A percentile compares a stretch with the other conserved stretches of the same genome.
Conservation (phyloP, 23 red algal species). For the Rhodosorus marinus region DNA sequence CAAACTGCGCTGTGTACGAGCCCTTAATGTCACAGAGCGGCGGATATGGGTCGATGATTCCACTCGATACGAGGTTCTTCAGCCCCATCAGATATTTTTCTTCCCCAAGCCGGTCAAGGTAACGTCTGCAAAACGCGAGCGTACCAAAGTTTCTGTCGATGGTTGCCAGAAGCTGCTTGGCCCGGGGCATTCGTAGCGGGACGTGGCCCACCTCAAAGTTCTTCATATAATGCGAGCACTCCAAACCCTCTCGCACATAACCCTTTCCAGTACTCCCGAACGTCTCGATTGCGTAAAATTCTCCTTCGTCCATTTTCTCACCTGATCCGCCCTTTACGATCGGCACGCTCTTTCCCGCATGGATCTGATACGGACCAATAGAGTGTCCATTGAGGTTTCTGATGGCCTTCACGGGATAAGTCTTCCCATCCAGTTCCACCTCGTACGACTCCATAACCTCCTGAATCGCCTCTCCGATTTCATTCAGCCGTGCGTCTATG, state of each 20-base stretch:
- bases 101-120: constrained; percentile 91
- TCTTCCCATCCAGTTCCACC: constrained; percentile 87
- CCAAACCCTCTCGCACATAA: constrained; percentile 70
- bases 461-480: constrained; percentile 86
- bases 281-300: constrained; percentile 99
- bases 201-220: constrained; percentile 65
- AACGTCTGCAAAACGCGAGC: constrained; percentile 92
- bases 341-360: constrained; percentile 95
- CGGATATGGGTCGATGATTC: constrained; percentile 86
- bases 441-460: constrained; percentile 98
- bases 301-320: constrained; percentile 90
- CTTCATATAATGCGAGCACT: constrained; percentile 99
- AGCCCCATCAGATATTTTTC: constrained; percentile 87
- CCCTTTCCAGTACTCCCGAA: constrained; percentile 95
- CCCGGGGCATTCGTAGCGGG: constrained; percentile 53
- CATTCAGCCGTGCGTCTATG: constrained; percentile 88
- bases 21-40: constrained; percentile 82
- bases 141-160: constrained; percentile 98
- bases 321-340: constrained; percentile 78
- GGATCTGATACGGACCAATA: constrained; percentile 91
- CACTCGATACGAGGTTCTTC: constrained; percentile 71
- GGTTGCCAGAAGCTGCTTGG: constrained; percentile 55
- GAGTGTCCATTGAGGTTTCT: constrained; percentile 95
- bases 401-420: constrained; percentile 55
- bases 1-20: constrained; percentile 93